These are phyloP conservation scores for Nakazawaea wickerhamii DNA, from an alignment of 805 yeast species.

Conservation along the genomic window DNA sequence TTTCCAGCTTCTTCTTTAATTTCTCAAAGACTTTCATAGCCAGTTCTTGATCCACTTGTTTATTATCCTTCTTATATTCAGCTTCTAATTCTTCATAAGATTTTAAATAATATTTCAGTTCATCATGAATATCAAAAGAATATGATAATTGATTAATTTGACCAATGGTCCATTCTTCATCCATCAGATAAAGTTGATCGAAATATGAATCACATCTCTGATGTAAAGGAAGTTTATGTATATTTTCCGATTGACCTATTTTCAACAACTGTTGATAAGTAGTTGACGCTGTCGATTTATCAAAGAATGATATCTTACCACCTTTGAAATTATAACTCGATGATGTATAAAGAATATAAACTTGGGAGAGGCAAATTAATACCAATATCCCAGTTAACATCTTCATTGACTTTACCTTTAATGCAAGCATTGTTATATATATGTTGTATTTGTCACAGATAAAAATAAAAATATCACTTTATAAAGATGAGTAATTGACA, in stretches of 20 bases:
- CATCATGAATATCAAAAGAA: conserved; percentile 11
- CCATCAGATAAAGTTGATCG: conserved; percentile 11
- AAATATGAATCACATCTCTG: conserved; percentile 12
- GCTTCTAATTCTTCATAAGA: conserved; percentile 7
- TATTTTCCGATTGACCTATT: conserved; percentile 1
- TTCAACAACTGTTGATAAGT: conserved; percentile 12
- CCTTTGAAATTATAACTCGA: not conserved
- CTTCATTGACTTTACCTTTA: conserved; percentile 4
- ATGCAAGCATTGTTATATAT: conserved; percentile 8
- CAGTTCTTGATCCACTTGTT: conserved; percentile 10
- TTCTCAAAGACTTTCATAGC: conserved; percentile 10
- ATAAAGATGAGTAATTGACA: too few relatives aligned
- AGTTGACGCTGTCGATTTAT: conserved; percentile 12
- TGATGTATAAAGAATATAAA: conserved; percentile 5
- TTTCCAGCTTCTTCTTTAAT: conserved; percentile 1
- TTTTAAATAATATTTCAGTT: conserved; percentile 9
- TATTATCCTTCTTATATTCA: conserved; percentile 9
- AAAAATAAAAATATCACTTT: too few relatives aligned
- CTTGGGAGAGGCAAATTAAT: conserved; percentile 7
- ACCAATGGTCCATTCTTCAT: conserved; percentile 11
- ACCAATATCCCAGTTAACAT: conserved; percentile 6
- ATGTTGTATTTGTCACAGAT: too few relatives aligned
- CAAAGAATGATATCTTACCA: conserved; percentile 8
- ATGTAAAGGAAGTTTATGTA: conserved; percentile 4
- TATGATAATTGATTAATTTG: conserved; percentile 7